Evolutionary conservation across 2,329 filamentous ascomycete genomes (phyloP), one percentile per base, ranked within the genome.

Genomic region (Colletotrichum sidae): DNA sequence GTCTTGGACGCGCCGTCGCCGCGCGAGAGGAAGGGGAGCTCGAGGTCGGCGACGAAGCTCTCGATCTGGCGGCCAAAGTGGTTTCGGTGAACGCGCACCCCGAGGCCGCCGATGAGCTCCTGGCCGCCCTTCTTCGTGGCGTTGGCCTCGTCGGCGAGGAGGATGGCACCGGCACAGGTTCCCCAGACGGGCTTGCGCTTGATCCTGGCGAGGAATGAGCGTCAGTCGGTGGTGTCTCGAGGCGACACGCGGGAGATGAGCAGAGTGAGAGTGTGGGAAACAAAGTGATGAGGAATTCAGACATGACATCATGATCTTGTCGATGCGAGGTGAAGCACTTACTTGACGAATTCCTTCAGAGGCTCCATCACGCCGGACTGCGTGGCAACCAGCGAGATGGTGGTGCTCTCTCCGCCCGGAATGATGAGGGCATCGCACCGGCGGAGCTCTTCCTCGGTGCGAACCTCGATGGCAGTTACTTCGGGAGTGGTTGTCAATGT

Each of bases 61-160:
- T 98, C 93, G 12, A 92, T 90, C 78, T 99, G 96, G 59, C 95
- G 88, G 4, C 96, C 96, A 74, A 97, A 99, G 77, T 97, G 93
- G 74, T 98, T 99, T 51, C 96, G 87, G 74, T 96, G 94, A 38
- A 98, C 94, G 50, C 93, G 86, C 41, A 99, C 94, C 73, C 94
- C 90, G 42, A 99, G 84, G 2, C 96, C 96, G 12, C 96, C 96
- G 68, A 99, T 93, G 58, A 98, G 85, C 65, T 97, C 93, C 77
- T 98, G 96, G 0, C 95, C 95, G 47, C 93, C 94, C 72, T 92
- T 90, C 76, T 97, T 98, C 42, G 92, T 94, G 68, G 90, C 88
- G 76, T 95, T 97, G 54, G 94, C 95, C 64, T 91, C 89, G 73
- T 97, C 92, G 2, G 94, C 91, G 54, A 99, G 89, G 53, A 98